Evolutionary conservation across 2,329 filamentous ascomycete genomes (phyloP).

Genomic region (Aspergillus japonicus): DNA sequence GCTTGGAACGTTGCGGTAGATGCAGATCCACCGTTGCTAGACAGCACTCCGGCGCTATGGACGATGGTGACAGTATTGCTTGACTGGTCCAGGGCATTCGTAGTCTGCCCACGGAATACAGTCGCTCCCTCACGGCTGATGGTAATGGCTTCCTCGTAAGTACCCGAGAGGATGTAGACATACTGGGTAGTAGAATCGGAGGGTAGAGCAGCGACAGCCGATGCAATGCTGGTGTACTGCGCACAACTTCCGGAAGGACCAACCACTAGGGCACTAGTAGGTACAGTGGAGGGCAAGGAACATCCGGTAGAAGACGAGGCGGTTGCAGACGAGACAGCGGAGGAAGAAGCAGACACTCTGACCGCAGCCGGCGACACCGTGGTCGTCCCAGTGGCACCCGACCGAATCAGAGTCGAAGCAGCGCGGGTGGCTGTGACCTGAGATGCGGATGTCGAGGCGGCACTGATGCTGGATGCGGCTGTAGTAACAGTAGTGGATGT

Average conservation of each 20-base stretch:
- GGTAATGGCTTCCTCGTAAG: constrained; percentile 1
- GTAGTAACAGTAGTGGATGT: constrained; percentile 11
- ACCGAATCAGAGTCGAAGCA: background rate
- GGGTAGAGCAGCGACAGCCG: background rate
- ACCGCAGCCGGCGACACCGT: constrained; percentile 8
- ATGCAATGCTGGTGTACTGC: background rate
- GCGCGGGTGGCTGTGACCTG: background rate
- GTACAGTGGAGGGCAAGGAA: background rate
- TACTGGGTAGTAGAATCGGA: background rate
- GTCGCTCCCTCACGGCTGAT: background rate
- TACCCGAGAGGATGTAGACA: background rate
- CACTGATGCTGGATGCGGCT: constrained; percentile 1
- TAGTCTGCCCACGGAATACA: background rate
- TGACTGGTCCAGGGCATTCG: background rate
- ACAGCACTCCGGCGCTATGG: background rate
- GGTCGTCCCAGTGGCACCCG: background rate
- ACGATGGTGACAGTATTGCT: background rate
- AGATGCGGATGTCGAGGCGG: constrained; percentile 17
- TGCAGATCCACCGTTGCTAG: background rate
- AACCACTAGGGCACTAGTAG: background rate
- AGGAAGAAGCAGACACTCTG: background rate
- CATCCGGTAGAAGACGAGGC: constrained; percentile 13
- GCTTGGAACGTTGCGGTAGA: background rate
- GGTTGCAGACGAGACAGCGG: constrained; percentile 7
- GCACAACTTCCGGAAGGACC: background rate